Conservation (phyloP, 176 grass and related monocot species). For the Chrysopogon serrulatus region DNA sequence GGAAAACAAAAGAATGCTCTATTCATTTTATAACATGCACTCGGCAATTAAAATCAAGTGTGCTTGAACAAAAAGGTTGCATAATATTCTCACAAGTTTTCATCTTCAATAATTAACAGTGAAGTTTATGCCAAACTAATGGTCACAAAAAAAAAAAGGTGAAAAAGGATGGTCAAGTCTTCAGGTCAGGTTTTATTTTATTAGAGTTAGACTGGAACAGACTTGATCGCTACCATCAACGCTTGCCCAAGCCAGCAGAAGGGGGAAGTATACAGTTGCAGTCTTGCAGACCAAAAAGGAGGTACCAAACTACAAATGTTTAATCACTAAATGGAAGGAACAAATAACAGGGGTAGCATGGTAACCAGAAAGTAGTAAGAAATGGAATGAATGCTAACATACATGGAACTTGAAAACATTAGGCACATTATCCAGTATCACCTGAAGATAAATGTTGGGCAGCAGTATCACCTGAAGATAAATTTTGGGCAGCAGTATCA, state of each 20-base stretch:
- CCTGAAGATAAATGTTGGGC: constrained; percentile 27
- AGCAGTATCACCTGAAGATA: constrained; percentile 35
- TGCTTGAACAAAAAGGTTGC: not conserved
- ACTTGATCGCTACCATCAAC: not conserved
- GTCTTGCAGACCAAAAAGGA: not conserved
- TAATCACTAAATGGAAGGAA: not conserved
- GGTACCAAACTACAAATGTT: constrained; percentile 7
- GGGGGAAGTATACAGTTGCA: not conserved
- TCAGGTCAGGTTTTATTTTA: not conserved
- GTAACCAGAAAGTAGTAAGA: not conserved
- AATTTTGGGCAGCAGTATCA: constrained; percentile 20
- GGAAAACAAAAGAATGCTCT: not conserved
- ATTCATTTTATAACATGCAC: constrained; percentile 13
- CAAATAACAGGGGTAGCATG: not conserved
- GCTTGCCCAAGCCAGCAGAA: not conserved
- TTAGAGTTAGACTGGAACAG: not conserved
- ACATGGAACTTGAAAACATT: not conserved
- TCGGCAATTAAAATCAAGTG: not conserved
- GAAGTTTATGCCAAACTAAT: not conserved
- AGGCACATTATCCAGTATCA: constrained; percentile 5
- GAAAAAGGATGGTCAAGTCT: not conserved
- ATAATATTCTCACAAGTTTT: not conserved
- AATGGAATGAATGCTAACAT: not conserved
- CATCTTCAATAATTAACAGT: constrained; percentile 1
- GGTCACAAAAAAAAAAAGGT: not conserved